Evolutionary conservation across 345 rosid genomes (phyloP), one percentile per base, ranked within the genome.

Genomic region (Eutrema japonicum): DNA sequence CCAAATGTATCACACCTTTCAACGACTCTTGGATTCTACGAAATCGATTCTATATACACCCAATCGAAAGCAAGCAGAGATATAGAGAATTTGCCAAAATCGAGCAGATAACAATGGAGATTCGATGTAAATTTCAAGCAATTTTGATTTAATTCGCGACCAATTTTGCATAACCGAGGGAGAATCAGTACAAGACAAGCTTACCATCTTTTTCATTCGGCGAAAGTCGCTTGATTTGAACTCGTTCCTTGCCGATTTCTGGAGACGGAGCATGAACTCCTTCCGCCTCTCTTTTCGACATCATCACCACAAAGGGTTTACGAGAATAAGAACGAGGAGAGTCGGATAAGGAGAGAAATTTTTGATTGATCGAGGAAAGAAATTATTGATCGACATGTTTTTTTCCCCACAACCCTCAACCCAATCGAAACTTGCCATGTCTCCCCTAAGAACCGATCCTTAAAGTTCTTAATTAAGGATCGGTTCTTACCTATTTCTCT

Each of bases 241-340:
- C 89, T 94, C 97, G 7, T 94, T 87, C 55, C 95, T 86, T 2
- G 85, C 88, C 3, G 97, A 91, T 74, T 78, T 91, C 86, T 88
- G 88, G 38, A 88, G 86, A 56, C 96, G 83, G 54, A 94, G 99
- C 90, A 94, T 89, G 73, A 94, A 84, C 99, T n/a, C 97, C 97
- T 72, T 94, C 93, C 71, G 88, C 91, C 33, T 80, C 90, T 76
- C 85, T 84, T 83, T 91, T 89, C 2, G 96, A 90, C 99, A 94
- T 94, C 90, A 68, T 81, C 49, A 89, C 88, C 64, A 79, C 88
- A 36, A 68, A 12, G 10, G 78, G 60, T 47, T 66, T 54, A 10
- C 82, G 50, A 57, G 62, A 75, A 37, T 73, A 68, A 29, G 72
- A 29, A 5, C 18, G 18, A 18, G 18, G 18, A 18, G 18, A 18